Percentiles rank a stretch among this genome's conserved stretches.
Conservation (phyloP, 108 stramenopile genomes). For the Fistulifera pelliculosa region DNA sequence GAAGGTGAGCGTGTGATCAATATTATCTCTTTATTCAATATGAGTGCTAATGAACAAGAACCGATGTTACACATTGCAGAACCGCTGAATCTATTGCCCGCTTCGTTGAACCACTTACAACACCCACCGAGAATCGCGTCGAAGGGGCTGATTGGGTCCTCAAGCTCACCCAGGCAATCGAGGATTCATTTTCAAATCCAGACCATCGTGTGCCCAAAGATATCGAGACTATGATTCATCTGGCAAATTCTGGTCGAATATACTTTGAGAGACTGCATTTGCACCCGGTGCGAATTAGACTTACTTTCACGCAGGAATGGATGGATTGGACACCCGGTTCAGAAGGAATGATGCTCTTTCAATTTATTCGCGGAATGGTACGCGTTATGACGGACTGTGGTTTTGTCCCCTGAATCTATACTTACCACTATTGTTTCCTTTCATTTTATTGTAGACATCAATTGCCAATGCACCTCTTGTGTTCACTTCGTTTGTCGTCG, state of each 20-base stretch:
- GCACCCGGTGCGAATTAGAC: constrained; percentile 58
- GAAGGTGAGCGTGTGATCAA: constrained; percentile 25
- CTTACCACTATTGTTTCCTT: neutral
- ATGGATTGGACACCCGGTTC: constrained; percentile 38
- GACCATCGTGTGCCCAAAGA: constrained; percentile 42
- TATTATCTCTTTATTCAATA: neutral
- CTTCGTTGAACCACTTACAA: constrained; percentile 48
- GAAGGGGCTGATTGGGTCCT: constrained; percentile 25
- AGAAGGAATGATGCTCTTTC: constrained; percentile 56
- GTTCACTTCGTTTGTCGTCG: constrained; percentile 73
- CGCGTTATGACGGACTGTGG: constrained; percentile 7
- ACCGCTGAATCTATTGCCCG: constrained; percentile 62
- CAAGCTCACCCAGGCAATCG: constrained; percentile 43
- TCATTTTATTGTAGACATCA: neutral
- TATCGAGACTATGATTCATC: constrained; percentile 39
- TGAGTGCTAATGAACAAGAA: too few species aligned
- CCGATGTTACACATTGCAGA: constrained; percentile 15
- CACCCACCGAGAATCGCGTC: constrained; percentile 20
- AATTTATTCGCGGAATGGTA: constrained; percentile 71
- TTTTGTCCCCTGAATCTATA: neutral
- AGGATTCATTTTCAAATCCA: constrained; percentile 26
- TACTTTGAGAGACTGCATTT: constrained; percentile 67
- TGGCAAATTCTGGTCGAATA: constrained; percentile 56
- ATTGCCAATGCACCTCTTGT: constrained; percentile 69
- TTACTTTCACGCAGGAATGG: constrained; percentile 81